Evolutionary conservation across 2,329 filamentous ascomycete species (phyloP), one percentile per base, ranked within the genome.

Genomic region (Dactylellina cionopaga): DNA sequence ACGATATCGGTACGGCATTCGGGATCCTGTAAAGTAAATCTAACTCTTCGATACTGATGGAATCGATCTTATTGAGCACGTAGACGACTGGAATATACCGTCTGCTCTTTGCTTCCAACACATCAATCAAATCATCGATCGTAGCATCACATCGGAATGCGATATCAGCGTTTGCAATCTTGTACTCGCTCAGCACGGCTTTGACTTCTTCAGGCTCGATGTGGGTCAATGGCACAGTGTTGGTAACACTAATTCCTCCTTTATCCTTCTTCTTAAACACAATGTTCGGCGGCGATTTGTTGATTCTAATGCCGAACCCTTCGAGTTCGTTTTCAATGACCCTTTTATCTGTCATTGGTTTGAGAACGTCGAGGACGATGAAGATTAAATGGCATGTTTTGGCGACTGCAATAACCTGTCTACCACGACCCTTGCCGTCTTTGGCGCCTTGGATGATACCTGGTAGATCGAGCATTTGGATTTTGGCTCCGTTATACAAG

Each of bases 201-300:
- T 92, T 96, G 85, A 99, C 96, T 84, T 99, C 95, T 82, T 84
- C 95, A 76, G 92, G 86, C 80, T 95, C 91, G 78, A 99, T 96
- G 81, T 99, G 92, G 22, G 90, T 90, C 76, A 99, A 84, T 3
- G 93, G 92, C 44, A 95, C 90, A 1, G 95, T 99, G 82, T 88
- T 95, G n/a, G 93, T 96, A 79, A 99, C 95, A 79, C 91, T 93
- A 79, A 99, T 88, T 33, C 95, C 95, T 77, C 95, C 95, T 83
- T 98, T 98, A 82, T 99, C 95, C 85, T 99, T 99, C 85, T 99
- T 99, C 83, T 90, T 96, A 85, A 97, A 96, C n/a, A 95, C 91
- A 78, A 99, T 99, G 80, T 99, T 99, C 39, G 95, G 95, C 24
- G 95, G 95, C 77, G 88, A 83, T 84, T 98, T 99, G 85, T 99